A percentile compares a stretch with the other conserved stretches of the same genome.
Conservation (phyloP, 2,329 filamentous ascomycete species). For the Colletotrichum sp. region DNA sequence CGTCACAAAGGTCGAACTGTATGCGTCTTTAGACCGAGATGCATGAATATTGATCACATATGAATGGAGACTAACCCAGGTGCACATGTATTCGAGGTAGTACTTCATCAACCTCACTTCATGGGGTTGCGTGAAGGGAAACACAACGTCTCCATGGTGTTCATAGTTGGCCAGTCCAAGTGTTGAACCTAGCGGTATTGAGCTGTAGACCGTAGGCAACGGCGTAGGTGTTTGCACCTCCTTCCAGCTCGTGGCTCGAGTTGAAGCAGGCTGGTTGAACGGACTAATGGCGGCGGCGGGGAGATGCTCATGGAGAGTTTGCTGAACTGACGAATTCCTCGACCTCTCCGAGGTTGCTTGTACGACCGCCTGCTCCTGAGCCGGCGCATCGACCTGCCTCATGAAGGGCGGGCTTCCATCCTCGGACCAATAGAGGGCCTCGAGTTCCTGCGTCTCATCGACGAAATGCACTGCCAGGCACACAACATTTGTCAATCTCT, state of each 20-base stretch:
- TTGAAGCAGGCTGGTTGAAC: neutral
- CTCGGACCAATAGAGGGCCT: conserved; percentile 11
- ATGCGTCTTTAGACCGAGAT: neutral
- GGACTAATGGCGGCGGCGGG: neutral
- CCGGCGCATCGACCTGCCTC: neutral
- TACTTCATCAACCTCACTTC: conserved; percentile 31
- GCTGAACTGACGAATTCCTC: neutral
- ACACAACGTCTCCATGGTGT: conserved; percentile 12
- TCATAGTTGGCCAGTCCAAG: conserved; percentile 14
- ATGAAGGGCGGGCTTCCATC: neutral
- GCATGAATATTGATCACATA: neutral
- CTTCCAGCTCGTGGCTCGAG: neutral
- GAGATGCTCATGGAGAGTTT: neutral
- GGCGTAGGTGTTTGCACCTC: neutral
- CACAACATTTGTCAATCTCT: neutral
- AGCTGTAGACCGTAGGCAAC: neutral
- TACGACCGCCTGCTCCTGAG: neutral
- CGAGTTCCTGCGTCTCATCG: conserved; percentile 14
- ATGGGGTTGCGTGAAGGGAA: conserved; percentile 25
- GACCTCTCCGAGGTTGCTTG: neutral
- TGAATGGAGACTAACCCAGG: conserved; percentile 22
- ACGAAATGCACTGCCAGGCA: neutral
- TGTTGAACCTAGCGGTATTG: neutral
- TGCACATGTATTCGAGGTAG: conserved; percentile 32
- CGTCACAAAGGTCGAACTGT: conserved; percentile 21